A percentile compares a stretch with the other conserved stretches of the same genome.
These are phyloP conservation scores for Hordeum pubiflorum DNA, from an alignment of 202 grass and related monocot genomes.

Conservation along the genomic window DNA sequence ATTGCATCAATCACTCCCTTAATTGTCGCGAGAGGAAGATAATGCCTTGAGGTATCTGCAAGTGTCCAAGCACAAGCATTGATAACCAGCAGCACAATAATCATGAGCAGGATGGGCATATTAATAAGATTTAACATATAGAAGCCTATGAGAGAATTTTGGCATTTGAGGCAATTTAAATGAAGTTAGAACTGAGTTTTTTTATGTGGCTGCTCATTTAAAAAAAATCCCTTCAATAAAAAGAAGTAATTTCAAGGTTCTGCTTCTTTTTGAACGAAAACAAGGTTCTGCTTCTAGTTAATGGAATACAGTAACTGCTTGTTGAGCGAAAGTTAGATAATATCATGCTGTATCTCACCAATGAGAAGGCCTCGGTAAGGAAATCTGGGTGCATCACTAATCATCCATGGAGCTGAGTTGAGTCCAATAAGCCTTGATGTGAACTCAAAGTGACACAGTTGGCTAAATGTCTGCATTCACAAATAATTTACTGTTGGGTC, in stretches of 20 bases:
- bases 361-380: conserved; percentile 89
- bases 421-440: conserved; percentile 60
- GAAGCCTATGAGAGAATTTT: not conserved
- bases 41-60: conserved; percentile 88
- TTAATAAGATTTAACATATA: conserved; percentile 10
- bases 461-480: conserved; percentile 70
- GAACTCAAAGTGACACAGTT: conserved; percentile 90
- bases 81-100: not conserved
- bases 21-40: conserved; percentile 64
- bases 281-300: not conserved
- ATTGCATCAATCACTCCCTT: conserved; percentile 97
- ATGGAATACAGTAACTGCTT: not conserved
- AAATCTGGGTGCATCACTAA: conserved; percentile 81
- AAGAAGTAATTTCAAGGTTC: not conserved
- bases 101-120: not conserved
- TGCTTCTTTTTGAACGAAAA: not conserved
- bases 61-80: not conserved
- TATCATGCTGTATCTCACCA: conserved; percentile 44
- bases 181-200: not conserved
- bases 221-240: not conserved
- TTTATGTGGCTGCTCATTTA: not conserved
- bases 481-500: conserved; percentile 6
- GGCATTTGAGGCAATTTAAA: not conserved
- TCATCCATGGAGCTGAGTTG: conserved; percentile 77
- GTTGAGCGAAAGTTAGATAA: not conserved